These are phyloP conservation scores for Chaetothyriales sp. DNA, from an alignment of 2,329 filamentous ascomycete species.

Conservation along the genomic window DNA sequence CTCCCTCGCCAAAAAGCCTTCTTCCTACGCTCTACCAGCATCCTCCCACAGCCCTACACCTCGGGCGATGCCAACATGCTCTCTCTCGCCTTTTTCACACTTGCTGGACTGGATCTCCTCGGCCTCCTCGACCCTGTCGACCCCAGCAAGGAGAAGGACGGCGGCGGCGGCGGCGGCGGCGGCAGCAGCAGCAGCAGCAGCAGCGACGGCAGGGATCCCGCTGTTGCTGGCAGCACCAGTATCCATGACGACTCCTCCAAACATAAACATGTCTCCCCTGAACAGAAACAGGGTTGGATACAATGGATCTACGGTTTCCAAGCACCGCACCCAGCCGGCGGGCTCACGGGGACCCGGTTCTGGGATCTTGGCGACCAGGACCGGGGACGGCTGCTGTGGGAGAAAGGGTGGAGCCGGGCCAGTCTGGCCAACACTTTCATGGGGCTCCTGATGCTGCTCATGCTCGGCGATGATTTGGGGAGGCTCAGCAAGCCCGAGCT, in stretches of 20 bases:
- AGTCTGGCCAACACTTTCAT: conserved; percentile 84
- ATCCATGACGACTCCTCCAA: not conserved
- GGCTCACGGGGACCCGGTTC: conserved; percentile 52
- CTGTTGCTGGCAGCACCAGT: not conserved
- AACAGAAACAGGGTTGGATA: conserved; percentile 42
- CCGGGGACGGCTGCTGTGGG: not conserved
- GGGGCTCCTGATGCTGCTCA: conserved; percentile 58
- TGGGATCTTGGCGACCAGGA: not conserved
- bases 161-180: too few species aligned
- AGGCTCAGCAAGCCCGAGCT: conserved; percentile 53
- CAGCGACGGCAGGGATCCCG: not conserved
- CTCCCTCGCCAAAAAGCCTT: not conserved
- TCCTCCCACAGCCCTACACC: conserved; percentile 69
- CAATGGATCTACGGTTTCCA: conserved; percentile 78
- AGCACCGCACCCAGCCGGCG: conserved; percentile 53
- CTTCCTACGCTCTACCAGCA: not conserved
- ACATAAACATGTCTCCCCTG: conserved; percentile 12
- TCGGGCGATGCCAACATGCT: conserved; percentile 82
- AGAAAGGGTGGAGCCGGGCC: conserved; percentile 48
- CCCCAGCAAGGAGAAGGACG: not conserved
- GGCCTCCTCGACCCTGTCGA: conserved; percentile 28
- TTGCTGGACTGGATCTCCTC: conserved; percentile 73
- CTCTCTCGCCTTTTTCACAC: conserved; percentile 74
- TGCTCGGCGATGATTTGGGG: conserved; percentile 47
- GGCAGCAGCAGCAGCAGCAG: too few species aligned